Evolutionary conservation across 352 stramenopile genomes (phyloP).

Genomic region (Phytophthora tubulina): DNA sequence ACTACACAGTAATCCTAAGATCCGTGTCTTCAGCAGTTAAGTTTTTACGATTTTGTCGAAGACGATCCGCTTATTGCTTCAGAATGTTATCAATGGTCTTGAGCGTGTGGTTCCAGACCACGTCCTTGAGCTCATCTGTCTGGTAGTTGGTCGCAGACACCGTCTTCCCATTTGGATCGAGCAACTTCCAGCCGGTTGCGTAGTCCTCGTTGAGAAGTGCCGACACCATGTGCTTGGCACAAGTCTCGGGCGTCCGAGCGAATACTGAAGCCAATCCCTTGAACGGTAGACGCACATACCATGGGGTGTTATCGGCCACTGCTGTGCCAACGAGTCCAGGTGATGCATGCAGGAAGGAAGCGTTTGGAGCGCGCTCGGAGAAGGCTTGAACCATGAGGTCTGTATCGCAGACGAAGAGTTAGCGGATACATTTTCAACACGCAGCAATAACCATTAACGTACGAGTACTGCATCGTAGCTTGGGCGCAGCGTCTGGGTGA

Average conservation of each 20-base stretch:
- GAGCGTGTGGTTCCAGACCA: conserved; percentile 27
- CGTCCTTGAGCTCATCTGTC: conserved; percentile 24
- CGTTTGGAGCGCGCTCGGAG: conserved; percentile 23
- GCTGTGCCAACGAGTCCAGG: conserved; percentile 14
- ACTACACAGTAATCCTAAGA: too few relatives aligned
- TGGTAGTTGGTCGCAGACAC: conserved; percentile 20
- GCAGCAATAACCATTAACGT: background rate
- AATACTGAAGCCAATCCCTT: conserved; percentile 6
- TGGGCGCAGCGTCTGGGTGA: conserved; percentile 11
- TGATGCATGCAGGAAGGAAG: conserved; percentile 20
- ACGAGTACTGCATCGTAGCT: conserved; percentile 20
- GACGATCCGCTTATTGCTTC: conserved; percentile 1
- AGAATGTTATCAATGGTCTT: conserved; percentile 18
- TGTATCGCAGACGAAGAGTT: background rate
- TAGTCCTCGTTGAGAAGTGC: conserved; percentile 22
- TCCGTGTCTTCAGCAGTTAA: too few relatives aligned
- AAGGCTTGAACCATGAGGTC: conserved; percentile 30
- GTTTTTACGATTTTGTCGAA: too few relatives aligned
- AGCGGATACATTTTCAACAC: background rate
- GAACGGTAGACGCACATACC: conserved; percentile 16
- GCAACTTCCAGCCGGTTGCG: conserved; percentile 21
- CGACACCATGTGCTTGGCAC: conserved; percentile 14
- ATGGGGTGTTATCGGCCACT: background rate
- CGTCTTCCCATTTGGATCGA: conserved; percentile 6
- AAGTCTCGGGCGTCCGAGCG: conserved; percentile 10